Evolutionary conservation across 176 grass and related monocot genomes (phyloP).

Genomic region (Oryza meyeriana): DNA sequence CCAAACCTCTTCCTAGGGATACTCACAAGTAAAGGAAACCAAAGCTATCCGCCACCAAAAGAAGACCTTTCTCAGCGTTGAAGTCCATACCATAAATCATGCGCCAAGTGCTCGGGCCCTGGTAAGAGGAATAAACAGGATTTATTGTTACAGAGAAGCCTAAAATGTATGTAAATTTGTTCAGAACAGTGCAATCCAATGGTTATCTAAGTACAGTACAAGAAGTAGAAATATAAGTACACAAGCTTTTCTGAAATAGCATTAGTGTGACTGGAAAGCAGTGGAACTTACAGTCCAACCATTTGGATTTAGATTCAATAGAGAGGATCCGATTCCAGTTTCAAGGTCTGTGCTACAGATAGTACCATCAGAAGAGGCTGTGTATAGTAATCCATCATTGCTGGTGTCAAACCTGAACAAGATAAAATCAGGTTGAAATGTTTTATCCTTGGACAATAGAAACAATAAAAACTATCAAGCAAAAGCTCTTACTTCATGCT

Average conservation of each 20-base stretch:
- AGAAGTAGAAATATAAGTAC: not conserved
- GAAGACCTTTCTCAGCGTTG: conserved; percentile 69
- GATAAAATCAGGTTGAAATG: conserved; percentile 2
- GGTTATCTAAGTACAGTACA: not conserved
- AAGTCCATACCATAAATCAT: conserved; percentile 98
- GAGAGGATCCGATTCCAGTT: conserved; percentile 63
- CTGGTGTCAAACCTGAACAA: conserved; percentile 51
- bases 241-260: not conserved
- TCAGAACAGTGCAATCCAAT: conserved; percentile 2
- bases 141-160: not conserved
- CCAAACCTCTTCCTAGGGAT: not conserved
- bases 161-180: not conserved
- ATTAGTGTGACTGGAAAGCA: not conserved
- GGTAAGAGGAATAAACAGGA: conserved; percentile 22
- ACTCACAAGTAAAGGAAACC: conserved; percentile 93
- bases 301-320: conserved; percentile 84
- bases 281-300: conserved; percentile 78
- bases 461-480: not conserved
- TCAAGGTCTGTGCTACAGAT: conserved; percentile 77
- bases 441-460: not conserved
- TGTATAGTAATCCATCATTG: conserved; percentile 80
- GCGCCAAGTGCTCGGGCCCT: conserved; percentile 84
- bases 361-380: conserved; percentile 93
- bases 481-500: conserved; percentile 74
- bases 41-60: conserved; percentile 91